Evolutionary conservation across 352 stramenopile species (phyloP).

Genomic region (Phytophthora europaea): DNA sequence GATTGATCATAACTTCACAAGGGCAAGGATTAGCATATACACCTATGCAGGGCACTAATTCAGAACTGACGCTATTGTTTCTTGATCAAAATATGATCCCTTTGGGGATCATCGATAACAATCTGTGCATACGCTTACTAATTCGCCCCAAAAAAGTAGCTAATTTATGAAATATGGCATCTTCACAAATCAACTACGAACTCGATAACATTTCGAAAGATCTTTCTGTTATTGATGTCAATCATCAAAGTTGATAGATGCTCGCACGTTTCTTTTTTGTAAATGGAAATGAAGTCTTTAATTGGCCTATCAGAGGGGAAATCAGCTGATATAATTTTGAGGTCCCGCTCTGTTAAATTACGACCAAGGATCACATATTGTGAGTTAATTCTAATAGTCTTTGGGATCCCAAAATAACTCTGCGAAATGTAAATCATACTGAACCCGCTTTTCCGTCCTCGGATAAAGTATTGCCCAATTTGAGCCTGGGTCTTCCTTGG

Average conservation of each 20-base stretch:
- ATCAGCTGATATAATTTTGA: too few relatives aligned
- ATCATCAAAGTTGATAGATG: too few relatives aligned
- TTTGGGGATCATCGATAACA: conserved; percentile 16
- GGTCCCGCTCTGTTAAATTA: too few relatives aligned
- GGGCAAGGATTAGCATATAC: not conserved
- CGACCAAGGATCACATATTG: conserved; percentile 21
- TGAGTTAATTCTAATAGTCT: conserved; percentile 23
- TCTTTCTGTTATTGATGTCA: too few relatives aligned
- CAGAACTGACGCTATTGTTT: not conserved
- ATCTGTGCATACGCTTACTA: conserved; percentile 32
- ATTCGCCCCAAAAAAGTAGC: too few relatives aligned
- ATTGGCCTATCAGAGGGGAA: conserved; percentile 23
- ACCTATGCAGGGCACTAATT: not conserved
- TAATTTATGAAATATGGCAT: too few relatives aligned
- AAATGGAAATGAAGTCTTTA: too few relatives aligned
- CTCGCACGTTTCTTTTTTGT: too few relatives aligned
- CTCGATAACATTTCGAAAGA: too few relatives aligned
- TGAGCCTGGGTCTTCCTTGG: conserved; percentile 16
- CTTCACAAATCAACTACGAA: too few relatives aligned
- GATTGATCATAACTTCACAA: not conserved
- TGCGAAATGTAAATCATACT: conserved; percentile 24
- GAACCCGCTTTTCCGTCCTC: conserved; percentile 16
- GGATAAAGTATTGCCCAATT: conserved; percentile 18
- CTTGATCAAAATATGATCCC: conserved; percentile 2
- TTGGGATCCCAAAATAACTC: conserved; percentile 21